Conservation (phyloP, 2,329 filamentous ascomycete species). For the Aspergillus flavus region DNA sequence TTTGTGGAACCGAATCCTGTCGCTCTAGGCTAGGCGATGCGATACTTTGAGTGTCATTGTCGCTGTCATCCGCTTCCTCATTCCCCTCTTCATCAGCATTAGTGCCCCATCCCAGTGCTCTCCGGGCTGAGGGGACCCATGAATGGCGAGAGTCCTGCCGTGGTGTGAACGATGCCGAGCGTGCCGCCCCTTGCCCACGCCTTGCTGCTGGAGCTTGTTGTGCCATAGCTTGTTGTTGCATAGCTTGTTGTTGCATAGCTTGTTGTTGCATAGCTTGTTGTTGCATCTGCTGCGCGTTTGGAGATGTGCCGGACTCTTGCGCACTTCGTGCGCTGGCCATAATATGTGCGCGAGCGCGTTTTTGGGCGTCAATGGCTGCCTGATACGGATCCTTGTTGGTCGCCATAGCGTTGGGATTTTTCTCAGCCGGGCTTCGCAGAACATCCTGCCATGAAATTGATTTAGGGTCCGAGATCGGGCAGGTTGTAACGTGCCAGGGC, state of each 20-base stretch:
- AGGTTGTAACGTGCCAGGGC: slow-evolving; percentile 58
- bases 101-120: not conserved
- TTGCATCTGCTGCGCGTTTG: not conserved
- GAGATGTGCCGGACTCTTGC: not conserved
- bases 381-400: not conserved
- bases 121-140: not conserved
- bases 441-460: slow-evolving; percentile 21
- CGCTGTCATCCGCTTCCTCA: slow-evolving; percentile 17
- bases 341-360: not conserved
- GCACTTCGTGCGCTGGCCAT: not conserved
- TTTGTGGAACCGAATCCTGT: slow-evolving; percentile 41
- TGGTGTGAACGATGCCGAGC: not conserved
- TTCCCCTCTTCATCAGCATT: not conserved
- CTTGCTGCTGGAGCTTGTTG: not conserved
- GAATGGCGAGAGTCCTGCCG: not conserved
- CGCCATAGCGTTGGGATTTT: not conserved
- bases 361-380: not conserved
- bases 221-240: not conserved
- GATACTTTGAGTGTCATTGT: slow-evolving; percentile 6
- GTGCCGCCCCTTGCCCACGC: too few species aligned
- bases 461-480: slow-evolving; percentile 4
- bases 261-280: not conserved
- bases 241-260: not conserved
- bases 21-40: slow-evolving; percentile 15
- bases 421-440: slow-evolving; percentile 4